A percentile compares a stretch with the other conserved stretches of the same genome.
Conservation (phyloP, 2,329 filamentous ascomycete genomes). For the Metarhizium robertsii region DNA sequence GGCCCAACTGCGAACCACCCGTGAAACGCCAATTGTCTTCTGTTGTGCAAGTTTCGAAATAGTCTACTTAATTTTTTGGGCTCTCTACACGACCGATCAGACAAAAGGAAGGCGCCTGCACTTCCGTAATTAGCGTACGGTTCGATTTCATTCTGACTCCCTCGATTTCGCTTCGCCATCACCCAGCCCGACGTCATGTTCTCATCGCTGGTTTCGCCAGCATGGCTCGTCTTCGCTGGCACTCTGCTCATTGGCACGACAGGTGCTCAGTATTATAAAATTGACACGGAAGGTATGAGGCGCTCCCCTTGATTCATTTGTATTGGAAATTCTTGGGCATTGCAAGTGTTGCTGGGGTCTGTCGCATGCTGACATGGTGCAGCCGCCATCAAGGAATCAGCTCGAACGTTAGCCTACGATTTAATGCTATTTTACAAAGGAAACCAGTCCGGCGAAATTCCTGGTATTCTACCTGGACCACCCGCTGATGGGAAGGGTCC, state of each 20-base stretch:
- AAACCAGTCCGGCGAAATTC: slow-evolving; percentile 40
- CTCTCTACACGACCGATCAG: not conserved
- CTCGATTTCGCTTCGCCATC: not conserved
- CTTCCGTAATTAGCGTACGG: too few relatives aligned
- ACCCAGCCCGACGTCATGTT: slow-evolving; percentile 1
- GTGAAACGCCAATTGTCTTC: not conserved
- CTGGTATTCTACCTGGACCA: slow-evolving; percentile 48
- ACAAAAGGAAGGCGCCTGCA: not conserved
- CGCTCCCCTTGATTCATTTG: not conserved
- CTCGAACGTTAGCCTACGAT: slow-evolving; percentile 39
- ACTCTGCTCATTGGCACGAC: slow-evolving; percentile 4
- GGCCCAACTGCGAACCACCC: not conserved
- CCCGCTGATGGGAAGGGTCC: slow-evolving; percentile 35
- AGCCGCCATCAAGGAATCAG: slow-evolving; percentile 38
- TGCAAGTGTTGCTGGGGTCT: not conserved
- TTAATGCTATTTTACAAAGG: slow-evolving; percentile 42
- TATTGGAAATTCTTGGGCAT: not conserved
- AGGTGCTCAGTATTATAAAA: slow-evolving; percentile 19
- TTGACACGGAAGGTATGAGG: slow-evolving; percentile 20
- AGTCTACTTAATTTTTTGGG: not conserved
- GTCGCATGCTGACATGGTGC: not conserved
- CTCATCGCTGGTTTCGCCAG: not conserved
- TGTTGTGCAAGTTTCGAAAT: too few relatives aligned
- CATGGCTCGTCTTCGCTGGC: slow-evolving; percentile 3
- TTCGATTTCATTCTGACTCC: too few relatives aligned